Evolutionary conservation across 805 yeast species (phyloP).

Genomic region (Candida cerambycidarum): DNA sequence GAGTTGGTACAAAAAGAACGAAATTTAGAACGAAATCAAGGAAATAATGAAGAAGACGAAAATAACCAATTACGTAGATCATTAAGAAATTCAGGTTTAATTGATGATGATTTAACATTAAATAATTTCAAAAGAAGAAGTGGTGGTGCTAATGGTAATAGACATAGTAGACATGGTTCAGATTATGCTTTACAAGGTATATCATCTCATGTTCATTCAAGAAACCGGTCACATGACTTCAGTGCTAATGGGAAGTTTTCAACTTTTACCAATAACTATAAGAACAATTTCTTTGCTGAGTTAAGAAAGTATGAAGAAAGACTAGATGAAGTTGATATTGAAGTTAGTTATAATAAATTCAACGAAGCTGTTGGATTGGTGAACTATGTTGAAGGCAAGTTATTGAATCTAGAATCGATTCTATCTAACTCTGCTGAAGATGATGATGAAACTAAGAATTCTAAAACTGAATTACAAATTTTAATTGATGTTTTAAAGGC

Average conservation of each 20-base stretch:
- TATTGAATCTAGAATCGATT: slow-evolving; percentile 28
- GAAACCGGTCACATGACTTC: slow-evolving; percentile 53
- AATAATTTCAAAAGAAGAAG: slow-evolving; percentile 22
- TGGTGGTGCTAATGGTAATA: slow-evolving; percentile 18
- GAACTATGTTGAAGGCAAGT: slow-evolving; percentile 34
- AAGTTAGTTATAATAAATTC: slow-evolving; percentile 60
- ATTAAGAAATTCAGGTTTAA: slow-evolving; percentile 53
- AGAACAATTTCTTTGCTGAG: slow-evolving; percentile 40
- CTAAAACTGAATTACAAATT: slow-evolving; percentile 23
- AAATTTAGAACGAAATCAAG: slow-evolving; percentile 19
- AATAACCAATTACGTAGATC: slow-evolving; percentile 40
- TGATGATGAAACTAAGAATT: slow-evolving; percentile 14
- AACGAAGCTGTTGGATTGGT: slow-evolving; percentile 44
- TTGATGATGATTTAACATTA: slow-evolving; percentile 11
- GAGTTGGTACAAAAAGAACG: slow-evolving; percentile 41
- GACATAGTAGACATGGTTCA: slow-evolving; percentile 26
- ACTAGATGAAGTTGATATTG: slow-evolving; percentile 69
- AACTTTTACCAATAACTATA: slow-evolving; percentile 17
- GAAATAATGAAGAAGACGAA: slow-evolving; percentile 29
- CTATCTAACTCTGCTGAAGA: slow-evolving; percentile 11
- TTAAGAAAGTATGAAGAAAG: slow-evolving; percentile 57
- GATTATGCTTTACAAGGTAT: slow-evolving; percentile 55
- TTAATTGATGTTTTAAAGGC: slow-evolving; percentile 43
- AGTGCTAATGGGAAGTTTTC: slow-evolving; percentile 15
- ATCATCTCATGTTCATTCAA: slow-evolving; percentile 59